Conservation (phyloP, 345 rosid species). For the Acer negundo region DNA sequence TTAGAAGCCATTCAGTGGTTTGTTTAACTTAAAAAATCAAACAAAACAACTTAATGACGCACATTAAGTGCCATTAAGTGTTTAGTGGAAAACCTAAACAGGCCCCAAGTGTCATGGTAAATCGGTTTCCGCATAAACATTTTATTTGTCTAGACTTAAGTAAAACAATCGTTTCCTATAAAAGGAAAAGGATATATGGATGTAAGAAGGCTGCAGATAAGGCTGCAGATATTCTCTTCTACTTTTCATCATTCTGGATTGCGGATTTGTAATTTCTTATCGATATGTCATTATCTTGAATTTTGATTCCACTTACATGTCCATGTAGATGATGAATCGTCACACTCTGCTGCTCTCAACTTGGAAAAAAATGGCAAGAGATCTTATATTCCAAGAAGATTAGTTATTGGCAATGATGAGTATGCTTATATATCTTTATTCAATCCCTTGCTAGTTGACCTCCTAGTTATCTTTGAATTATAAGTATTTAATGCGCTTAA, state of each 20-base stretch:
- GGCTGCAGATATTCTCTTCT: not conserved
- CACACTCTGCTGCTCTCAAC: slow-evolving; percentile 40
- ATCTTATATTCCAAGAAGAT: slow-evolving; percentile 81
- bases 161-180: not conserved
- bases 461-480: not conserved
- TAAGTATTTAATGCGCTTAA: slow-evolving; percentile 4
- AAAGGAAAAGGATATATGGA: not conserved
- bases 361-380: slow-evolving; percentile 52
- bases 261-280: not conserved
- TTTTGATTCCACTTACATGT: slow-evolving; percentile 6
- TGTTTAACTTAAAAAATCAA: no score
- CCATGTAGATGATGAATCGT: slow-evolving; percentile 54
- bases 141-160: not conserved
- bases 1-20: no score
- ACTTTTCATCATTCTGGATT: not conserved
- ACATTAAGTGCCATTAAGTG: no score
- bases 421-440: slow-evolving; percentile 43
- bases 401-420: slow-evolving; percentile 95
- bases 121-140: not conserved
- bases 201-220: not conserved
- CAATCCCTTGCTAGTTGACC: slow-evolving; percentile 2
- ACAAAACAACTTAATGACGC: no score
- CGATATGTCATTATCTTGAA: slow-evolving; percentile 4
- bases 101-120: no score
- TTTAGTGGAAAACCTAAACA: no score